Conservation (phyloP, 2,329 filamentous ascomycete genomes). For the Trichoderma sp. region DNA sequence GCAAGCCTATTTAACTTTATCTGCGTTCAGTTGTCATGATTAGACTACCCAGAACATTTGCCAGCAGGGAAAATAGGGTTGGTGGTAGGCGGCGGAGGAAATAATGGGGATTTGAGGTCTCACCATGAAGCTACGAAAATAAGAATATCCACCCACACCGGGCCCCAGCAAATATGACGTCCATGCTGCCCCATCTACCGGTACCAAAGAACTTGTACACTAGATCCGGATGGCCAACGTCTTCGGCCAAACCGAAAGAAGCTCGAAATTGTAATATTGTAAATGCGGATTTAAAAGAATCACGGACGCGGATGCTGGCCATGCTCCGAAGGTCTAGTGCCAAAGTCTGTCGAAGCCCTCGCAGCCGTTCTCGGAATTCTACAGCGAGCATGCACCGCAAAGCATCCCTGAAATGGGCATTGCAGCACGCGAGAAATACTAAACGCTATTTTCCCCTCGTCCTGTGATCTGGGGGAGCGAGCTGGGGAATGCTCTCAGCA, state of each 20-base stretch:
- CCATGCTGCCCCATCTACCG: not conserved
- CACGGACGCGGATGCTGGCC: slow-evolving; percentile 4
- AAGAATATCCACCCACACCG: slow-evolving; percentile 14
- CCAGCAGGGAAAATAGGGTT: not conserved
- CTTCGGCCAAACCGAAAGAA: slow-evolving; percentile 8
- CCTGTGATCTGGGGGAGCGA: not conserved
- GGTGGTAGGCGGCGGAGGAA: slow-evolving; percentile 7
- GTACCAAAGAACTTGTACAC: not conserved
- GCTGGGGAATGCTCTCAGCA: slow-evolving; percentile 8
- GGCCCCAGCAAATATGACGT: slow-evolving; percentile 11
- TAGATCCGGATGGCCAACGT: slow-evolving; percentile 8
- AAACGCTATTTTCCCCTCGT: not conserved
- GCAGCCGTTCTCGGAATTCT: slow-evolving; percentile 5
- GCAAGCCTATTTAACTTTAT: slow-evolving; percentile 17
- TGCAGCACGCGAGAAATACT: not conserved
- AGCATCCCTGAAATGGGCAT: not conserved
- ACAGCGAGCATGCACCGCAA: not conserved
- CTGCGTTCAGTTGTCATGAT: not conserved
- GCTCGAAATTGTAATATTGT: not conserved
- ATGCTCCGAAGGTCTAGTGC: not conserved
- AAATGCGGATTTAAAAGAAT: not conserved
- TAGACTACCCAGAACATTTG: not conserved
- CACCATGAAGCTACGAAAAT: not conserved
- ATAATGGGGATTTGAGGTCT: slow-evolving; percentile 15
- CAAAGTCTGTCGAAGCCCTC: not conserved